Evolutionary conservation across 2,329 filamentous ascomycete genomes (phyloP).

Genomic region (Neofusicoccum cordaticola): DNA sequence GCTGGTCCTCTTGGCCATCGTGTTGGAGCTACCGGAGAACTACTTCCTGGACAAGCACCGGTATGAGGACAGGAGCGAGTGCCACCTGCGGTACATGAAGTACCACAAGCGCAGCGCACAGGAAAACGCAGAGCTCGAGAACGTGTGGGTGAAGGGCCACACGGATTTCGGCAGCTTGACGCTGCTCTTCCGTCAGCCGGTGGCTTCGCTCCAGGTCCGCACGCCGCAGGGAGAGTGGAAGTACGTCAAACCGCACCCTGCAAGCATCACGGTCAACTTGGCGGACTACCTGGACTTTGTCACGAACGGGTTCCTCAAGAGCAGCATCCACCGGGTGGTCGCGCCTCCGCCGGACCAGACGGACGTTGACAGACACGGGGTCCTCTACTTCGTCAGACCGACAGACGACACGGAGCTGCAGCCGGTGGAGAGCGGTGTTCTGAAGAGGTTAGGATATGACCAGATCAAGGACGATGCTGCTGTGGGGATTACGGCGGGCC

Average conservation of each 20-base stretch:
- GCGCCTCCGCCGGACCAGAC: constrained; percentile 43
- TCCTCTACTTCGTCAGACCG: constrained; percentile 29
- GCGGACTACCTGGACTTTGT: constrained; percentile 41
- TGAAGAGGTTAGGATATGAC: constrained; percentile 32
- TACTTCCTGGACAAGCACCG: background rate
- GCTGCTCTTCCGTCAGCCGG: constrained; percentile 25
- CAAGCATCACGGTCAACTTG: constrained; percentile 28
- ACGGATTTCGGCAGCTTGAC: constrained; percentile 28
- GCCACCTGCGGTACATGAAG: constrained; percentile 2
- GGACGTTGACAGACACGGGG: constrained; percentile 30
- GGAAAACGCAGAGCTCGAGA: constrained; percentile 26
- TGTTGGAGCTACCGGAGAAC: constrained; percentile 6
- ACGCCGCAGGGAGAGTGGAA: constrained; percentile 26
- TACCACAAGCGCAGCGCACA: background rate
- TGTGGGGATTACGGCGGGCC: background rate
- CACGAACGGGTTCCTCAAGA: constrained; percentile 48
- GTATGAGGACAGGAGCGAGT: background rate
- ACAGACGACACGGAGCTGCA: background rate
- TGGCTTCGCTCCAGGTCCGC: constrained; percentile 28
- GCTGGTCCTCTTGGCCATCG: background rate
- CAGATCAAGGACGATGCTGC: background rate
- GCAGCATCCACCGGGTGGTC: constrained; percentile 45
- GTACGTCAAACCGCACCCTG: constrained; percentile 28
- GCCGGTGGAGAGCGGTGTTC: constrained; percentile 19
- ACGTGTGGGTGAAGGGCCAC: constrained; percentile 32